These are phyloP conservation scores for Rhizophagus clarus DNA, from an alignment of 192 early-diverging fungal genomes.

Conservation along the genomic window DNA sequence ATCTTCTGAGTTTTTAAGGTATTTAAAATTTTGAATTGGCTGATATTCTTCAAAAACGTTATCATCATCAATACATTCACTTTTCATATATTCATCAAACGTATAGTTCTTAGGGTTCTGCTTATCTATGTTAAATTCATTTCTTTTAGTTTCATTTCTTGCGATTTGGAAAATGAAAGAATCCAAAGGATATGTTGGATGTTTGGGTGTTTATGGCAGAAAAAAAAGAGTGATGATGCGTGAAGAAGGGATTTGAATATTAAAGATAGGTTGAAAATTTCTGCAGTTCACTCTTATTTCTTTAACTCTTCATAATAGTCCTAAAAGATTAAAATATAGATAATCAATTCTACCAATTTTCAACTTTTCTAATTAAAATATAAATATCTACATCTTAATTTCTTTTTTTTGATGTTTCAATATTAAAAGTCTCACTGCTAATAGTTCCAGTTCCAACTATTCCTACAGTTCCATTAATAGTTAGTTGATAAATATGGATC, in stretches of 20 bases:
- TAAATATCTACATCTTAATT: background rate
- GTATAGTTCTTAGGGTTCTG: background rate
- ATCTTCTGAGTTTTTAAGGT: constrained; percentile 29
- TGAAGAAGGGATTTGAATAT: background rate
- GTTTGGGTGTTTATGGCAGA: too few species aligned
- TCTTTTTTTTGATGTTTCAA: constrained; percentile 12
- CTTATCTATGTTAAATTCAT: background rate
- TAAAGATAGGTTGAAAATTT: background rate
- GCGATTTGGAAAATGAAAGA: background rate
- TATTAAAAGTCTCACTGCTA: background rate
- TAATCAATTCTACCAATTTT: background rate
- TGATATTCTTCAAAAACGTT: background rate
- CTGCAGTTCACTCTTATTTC: background rate
- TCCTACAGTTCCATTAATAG: background rate
- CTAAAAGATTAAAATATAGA: background rate
- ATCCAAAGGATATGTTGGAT: background rate
- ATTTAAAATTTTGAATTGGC: constrained; percentile 1
- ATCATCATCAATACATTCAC: too few species aligned
- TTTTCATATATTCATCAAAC: background rate
- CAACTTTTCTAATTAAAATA: background rate
- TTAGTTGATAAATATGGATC: background rate
- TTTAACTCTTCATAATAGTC: background rate
- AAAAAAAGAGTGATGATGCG: background rate
- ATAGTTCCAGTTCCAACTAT: background rate
- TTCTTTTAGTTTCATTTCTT: background rate